Conservation (phyloP, 768 basidiomycete genomes). For the Boletus rubescentipes region DNA sequence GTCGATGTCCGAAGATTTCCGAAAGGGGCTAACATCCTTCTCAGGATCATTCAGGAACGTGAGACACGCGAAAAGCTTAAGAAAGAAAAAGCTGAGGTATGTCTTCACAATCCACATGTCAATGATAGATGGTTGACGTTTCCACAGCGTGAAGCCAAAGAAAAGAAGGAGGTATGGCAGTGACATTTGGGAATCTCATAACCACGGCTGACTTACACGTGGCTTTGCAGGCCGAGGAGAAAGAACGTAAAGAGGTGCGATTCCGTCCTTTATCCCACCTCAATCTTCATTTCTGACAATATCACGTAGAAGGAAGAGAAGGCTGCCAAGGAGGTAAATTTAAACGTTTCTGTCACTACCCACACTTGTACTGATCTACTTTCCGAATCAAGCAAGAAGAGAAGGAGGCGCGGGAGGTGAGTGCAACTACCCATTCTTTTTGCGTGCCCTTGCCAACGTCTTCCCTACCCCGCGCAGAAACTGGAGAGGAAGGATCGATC, state of each 20-base stretch:
- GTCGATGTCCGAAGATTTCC: conserved; percentile 16
- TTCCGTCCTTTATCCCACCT: conserved; percentile 1
- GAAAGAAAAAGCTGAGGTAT: conserved; percentile 68
- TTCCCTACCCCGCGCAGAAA: conserved; percentile 37
- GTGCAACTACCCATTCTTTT: not conserved
- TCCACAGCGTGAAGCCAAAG: conserved; percentile 73
- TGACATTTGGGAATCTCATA: conserved; percentile 1
- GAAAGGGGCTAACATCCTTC: conserved; percentile 3
- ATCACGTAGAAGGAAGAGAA: conserved; percentile 48
- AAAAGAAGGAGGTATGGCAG: conserved; percentile 62
- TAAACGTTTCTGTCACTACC: not conserved
- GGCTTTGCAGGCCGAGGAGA: conserved; percentile 52
- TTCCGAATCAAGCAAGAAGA: conserved; percentile 38
- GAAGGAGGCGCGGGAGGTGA: conserved; percentile 47
- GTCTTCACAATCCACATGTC: conserved; percentile 1
- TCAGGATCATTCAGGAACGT: conserved; percentile 68
- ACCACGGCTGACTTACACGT: conserved; percentile 1
- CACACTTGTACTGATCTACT: conserved; percentile 20
- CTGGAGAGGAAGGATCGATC: conserved; percentile 54
- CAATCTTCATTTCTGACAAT: conserved; percentile 7
- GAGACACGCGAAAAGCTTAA: conserved; percentile 83
- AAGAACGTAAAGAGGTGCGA: conserved; percentile 57
- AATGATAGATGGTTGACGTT: conserved; percentile 2
- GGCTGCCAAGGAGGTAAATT: conserved; percentile 54
- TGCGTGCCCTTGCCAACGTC: not conserved